Evolutionary conservation across 495 filamentous ascomycete genomes (phyloP), one percentile per base, ranked within the genome.

Genomic region (Amphirosellinia nigrospora): DNA sequence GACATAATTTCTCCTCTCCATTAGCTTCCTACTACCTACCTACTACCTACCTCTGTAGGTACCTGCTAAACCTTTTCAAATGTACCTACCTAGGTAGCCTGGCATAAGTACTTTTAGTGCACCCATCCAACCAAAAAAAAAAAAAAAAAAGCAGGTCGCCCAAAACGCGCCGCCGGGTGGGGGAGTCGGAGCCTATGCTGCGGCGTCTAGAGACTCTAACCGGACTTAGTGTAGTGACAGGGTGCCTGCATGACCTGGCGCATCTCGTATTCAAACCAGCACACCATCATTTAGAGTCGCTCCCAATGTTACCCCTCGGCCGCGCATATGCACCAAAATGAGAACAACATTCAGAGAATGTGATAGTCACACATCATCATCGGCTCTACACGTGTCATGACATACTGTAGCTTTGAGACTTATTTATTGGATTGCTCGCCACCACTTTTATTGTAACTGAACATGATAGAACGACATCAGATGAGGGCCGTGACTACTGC

Each of bases 281-380:
- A 58, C 55, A 36, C 55, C 30, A 36, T 23, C 30, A 58, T 58
- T 45, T 3, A 4, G 7, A 19, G 46, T 46, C 21, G n/a, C n/a
- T n/a, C 19, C 41, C 39, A 63, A 61, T 26, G 58, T 41, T 11
- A 58, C 55, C 55, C 38, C 55, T 58, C 38, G 55, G 55, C 55
- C n/a, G 55, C 55, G 55, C 55, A 58, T 36, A 58, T 58, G 55
- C 55, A 36, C 55, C 55, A 53, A 58, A 6, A 58, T 58, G 16
- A 30, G 28, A 32, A 32, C 52, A 19, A 10, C 6, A 9, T 34
- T 19, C 28, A 21, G 15, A 58, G 11, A 36, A 36, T 38, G 19
- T 58, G 55, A 58, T 58, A 38, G 16, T 32, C 30, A 21, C 21
- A 32, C 55, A 10, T 58, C 55, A 53, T 30, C n/a, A 53, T 53